Evolutionary conservation across 2,329 filamentous ascomycete genomes (phyloP).

Genomic region (Cordyceps javanica): DNA sequence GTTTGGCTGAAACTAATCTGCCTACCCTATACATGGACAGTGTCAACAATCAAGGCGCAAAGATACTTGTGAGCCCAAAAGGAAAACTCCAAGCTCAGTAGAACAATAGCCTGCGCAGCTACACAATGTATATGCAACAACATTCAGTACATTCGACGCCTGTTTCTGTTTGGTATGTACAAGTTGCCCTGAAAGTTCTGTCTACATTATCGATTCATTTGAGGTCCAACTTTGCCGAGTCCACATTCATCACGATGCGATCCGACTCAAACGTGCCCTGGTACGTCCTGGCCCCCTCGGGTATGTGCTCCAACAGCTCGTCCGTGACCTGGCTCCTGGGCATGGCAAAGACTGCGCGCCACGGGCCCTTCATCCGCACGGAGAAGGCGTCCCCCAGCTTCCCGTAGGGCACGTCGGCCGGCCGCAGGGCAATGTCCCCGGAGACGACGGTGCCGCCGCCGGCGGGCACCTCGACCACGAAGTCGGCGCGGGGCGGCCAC

Average conservation of each 20-base stretch:
- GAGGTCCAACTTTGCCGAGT: neutral
- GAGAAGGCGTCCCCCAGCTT: constrained; percentile 24
- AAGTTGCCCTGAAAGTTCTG: neutral
- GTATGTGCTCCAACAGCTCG: constrained; percentile 1
- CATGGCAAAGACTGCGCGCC: constrained; percentile 30
- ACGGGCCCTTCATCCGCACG: constrained; percentile 28
- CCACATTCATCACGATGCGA: neutral
- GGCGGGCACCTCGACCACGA: constrained; percentile 28
- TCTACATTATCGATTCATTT: neutral
- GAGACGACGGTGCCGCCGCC: constrained; percentile 24
- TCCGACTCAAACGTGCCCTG: neutral
- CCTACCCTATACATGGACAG: too few species aligned
- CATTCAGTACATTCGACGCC: too few species aligned
- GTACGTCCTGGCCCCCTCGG: neutral
- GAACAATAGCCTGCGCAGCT: too few species aligned
- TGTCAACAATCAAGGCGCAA: too few species aligned
- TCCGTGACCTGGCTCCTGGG: constrained; percentile 17
- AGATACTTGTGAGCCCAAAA: too few species aligned
- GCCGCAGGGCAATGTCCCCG: constrained; percentile 26
- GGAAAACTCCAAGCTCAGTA: too few species aligned
- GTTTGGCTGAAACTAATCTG: too few species aligned
- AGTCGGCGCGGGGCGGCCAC: constrained; percentile 30
- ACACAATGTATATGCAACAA: too few species aligned
- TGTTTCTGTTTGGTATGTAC: too few species aligned
- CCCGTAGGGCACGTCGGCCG: constrained; percentile 27